These are phyloP conservation scores for Phyllostachys edulis DNA, from an alignment of 176 grass and related monocot species.

Conservation along the genomic window DNA sequence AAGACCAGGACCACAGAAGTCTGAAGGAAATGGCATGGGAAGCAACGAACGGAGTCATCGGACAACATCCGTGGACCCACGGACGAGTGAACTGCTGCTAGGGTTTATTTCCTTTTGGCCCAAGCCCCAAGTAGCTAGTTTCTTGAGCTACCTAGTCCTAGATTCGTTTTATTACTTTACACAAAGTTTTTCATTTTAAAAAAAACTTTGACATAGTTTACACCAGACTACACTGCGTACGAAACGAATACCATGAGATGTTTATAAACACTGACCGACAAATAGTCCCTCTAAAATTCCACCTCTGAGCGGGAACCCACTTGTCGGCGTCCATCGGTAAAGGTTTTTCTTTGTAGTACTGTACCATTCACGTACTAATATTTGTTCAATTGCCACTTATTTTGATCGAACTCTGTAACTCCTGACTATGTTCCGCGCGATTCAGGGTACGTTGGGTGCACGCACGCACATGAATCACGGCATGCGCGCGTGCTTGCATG, in stretches of 20 bases:
- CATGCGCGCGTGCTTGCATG: slow-evolving; percentile 15
- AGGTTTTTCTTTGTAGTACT: too few species aligned
- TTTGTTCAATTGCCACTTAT: background rate
- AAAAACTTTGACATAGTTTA: background rate
- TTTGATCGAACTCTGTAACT: too few species aligned
- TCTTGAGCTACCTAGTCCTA: background rate
- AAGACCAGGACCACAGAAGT: background rate
- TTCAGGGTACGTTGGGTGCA: background rate
- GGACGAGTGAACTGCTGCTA: background rate
- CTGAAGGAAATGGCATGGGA: background rate
- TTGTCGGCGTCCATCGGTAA: background rate
- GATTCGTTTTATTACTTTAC: background rate
- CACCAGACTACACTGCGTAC: background rate
- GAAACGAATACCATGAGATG: background rate
- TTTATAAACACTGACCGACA: background rate
- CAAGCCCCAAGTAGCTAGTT: background rate
- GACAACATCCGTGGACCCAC: background rate
- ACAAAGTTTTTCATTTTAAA: background rate
- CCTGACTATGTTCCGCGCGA: background rate
- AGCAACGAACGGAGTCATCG: background rate
- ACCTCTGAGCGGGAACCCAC: background rate
- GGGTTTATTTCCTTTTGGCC: background rate
- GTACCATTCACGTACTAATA: too few species aligned
- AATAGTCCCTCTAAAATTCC: too few species aligned
- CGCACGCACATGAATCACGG: slow-evolving; percentile 24